phyloP scores from a whole-genome alignment of 2,329 filamentous ascomycete species.

The Dactylonectria estremocensis region DNA sequence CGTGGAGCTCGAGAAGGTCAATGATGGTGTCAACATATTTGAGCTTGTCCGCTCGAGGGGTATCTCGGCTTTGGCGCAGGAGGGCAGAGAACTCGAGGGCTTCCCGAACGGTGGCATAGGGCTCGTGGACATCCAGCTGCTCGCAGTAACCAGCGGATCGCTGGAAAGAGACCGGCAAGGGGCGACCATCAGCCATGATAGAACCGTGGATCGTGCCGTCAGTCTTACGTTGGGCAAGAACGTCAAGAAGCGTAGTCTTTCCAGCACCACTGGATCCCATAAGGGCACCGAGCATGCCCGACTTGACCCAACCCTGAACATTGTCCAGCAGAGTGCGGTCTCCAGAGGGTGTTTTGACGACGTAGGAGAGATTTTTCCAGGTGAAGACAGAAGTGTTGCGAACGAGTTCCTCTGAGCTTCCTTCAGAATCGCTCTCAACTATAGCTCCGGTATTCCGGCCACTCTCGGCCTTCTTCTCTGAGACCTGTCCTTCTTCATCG shows the following conservation, averaged over 20 bases:
- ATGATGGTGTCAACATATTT: constrained; percentile 86
- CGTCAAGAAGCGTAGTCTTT: constrained; percentile 88
- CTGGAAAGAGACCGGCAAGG: constrained; percentile 81
- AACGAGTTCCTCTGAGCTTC: constrained; percentile 58
- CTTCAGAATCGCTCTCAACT: constrained; percentile 29
- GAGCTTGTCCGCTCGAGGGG: constrained; percentile 77
- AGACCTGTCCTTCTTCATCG: constrained; percentile 66
- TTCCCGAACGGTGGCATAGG: constrained; percentile 82
- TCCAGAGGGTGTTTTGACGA: constrained; percentile 72
- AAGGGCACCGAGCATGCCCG: constrained; percentile 83
- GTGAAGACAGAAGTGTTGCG: constrained; percentile 80
- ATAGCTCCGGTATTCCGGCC: constrained; percentile 32
- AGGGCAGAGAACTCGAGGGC: constrained; percentile 82
- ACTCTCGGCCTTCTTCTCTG: constrained; percentile 38
- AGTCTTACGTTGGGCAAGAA: constrained; percentile 84
- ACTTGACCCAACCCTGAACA: constrained; percentile 88
- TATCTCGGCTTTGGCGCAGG: constrained; percentile 78
- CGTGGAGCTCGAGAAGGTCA: constrained; percentile 68
- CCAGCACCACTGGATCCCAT: constrained; percentile 88
- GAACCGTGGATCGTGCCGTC: constrained; percentile 83
- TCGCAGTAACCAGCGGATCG: constrained; percentile 86
- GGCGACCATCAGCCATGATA: constrained; percentile 82
- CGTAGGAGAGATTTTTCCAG: constrained; percentile 81
- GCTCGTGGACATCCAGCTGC: constrained; percentile 84
- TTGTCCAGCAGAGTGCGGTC: constrained; percentile 82